These are phyloP conservation scores for Eimeria necatrix DNA, from an alignment of 169 alveolate species.

Conservation along the genomic window DNA sequence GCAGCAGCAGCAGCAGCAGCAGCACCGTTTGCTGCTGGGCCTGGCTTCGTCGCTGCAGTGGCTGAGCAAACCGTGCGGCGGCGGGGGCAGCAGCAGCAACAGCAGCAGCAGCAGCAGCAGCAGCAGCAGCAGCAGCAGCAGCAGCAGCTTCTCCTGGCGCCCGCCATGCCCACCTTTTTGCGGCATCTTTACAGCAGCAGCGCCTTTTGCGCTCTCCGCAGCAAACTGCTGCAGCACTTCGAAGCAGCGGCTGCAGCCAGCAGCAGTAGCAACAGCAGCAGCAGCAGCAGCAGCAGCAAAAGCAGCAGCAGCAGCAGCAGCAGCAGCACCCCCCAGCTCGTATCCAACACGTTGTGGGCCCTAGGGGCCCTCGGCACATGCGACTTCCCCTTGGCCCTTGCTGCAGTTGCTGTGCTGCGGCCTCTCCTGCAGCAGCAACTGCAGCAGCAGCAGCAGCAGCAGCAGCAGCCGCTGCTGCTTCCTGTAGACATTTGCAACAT, in stretches of 20 bases:
- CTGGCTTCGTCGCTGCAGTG: too few relatives aligned
- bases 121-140: slow-evolving; percentile 52
- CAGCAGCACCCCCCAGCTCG: slow-evolving; percentile 32
- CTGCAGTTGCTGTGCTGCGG: slow-evolving; percentile 20
- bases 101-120: slow-evolving; percentile 11
- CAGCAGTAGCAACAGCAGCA: slow-evolving; percentile 42
- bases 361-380: slow-evolving; percentile 50
- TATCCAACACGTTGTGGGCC: slow-evolving; percentile 51
- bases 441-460: slow-evolving; percentile 46
- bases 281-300: slow-evolving; percentile 7
- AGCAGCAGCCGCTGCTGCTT: slow-evolving; percentile 35
- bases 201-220: slow-evolving; percentile 30
- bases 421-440: slow-evolving; percentile 1
- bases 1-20: slow-evolving; percentile 7
- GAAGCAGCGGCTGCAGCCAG: background rate
- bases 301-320: slow-evolving; percentile 8
- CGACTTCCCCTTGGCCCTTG: slow-evolving; percentile 33
- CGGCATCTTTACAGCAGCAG: background rate
- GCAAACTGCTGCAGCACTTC: slow-evolving; percentile 10
- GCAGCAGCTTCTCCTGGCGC: slow-evolving; percentile 20
- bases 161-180: background rate
- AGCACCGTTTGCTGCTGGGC: background rate
- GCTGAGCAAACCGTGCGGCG: too few relatives aligned
- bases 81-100: background rate
- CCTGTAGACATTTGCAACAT: slow-evolving; percentile 52